Evolutionary conservation across 2,329 filamentous ascomycete species (phyloP).

Genomic region (Zasmidium cellare): DNA sequence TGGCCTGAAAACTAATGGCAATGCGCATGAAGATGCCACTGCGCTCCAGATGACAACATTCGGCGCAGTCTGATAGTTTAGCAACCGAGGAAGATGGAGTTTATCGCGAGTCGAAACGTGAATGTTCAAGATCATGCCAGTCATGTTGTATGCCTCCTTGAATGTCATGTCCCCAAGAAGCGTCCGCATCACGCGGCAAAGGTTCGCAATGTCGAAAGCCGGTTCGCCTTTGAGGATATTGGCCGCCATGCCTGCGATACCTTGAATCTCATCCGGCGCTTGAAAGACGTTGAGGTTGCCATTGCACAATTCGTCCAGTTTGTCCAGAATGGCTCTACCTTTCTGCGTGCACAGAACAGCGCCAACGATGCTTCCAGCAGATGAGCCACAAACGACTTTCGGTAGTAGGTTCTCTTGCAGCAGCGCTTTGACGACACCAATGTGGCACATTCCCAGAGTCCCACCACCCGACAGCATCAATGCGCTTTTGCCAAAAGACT

Average conservation of each 20-base stretch:
- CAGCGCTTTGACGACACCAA: slow-evolving; percentile 24
- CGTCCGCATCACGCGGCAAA: slow-evolving; percentile 76
- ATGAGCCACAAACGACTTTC: slow-evolving; percentile 24
- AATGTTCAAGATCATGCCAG: slow-evolving; percentile 87
- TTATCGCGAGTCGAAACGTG: slow-evolving; percentile 85
- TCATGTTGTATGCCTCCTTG: slow-evolving; percentile 94
- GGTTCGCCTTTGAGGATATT: slow-evolving; percentile 23
- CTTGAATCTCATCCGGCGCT: slow-evolving; percentile 19
- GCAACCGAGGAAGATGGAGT: slow-evolving; percentile 79
- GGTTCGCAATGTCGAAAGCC: slow-evolving; percentile 68
- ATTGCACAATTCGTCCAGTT: slow-evolving; percentile 20
- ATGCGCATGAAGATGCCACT: slow-evolving; percentile 91
- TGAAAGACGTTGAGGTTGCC: slow-evolving; percentile 26
- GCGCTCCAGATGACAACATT: slow-evolving; percentile 97
- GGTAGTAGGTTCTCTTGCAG: slow-evolving; percentile 20
- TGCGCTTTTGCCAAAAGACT: slow-evolving; percentile 24
- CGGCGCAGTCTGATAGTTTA: slow-evolving; percentile 91
- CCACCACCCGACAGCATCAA: slow-evolving; percentile 27
- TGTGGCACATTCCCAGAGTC: slow-evolving; percentile 27
- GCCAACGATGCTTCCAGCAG: slow-evolving; percentile 26
- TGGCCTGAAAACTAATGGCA: slow-evolving; percentile 81
- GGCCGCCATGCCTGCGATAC: slow-evolving; percentile 18
- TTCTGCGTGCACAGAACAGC: slow-evolving; percentile 26
- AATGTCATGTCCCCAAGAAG: slow-evolving; percentile 90
- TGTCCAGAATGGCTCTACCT: slow-evolving; percentile 15